A percentile compares a stretch with the other conserved stretches of the same genome.
Conservation (phyloP, 78 protist species). For the Dictyostelium brefeldianum region DNA sequence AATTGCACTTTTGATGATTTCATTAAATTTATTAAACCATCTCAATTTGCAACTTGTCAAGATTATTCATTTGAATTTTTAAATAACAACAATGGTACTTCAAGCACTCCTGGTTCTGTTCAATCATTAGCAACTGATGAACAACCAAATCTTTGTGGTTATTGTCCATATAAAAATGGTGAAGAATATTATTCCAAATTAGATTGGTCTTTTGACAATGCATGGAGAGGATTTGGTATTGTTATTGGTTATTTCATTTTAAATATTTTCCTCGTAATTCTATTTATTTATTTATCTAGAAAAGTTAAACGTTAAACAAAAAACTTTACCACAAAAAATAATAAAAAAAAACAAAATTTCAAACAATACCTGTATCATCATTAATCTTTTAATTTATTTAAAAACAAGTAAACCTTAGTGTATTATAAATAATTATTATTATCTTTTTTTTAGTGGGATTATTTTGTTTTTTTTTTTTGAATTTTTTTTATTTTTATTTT, state of each 20-base stretch:
- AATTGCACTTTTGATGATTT: constrained; percentile 6
- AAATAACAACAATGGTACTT: not conserved
- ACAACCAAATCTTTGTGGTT: constrained; percentile 13
- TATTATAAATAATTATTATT: too few species aligned
- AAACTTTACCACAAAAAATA: too few species aligned
- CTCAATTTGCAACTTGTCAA: constrained; percentile 12
- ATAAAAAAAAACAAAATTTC: too few species aligned
- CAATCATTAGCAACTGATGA: not conserved
- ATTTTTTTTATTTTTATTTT: too few species aligned
- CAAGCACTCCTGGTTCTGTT: not conserved
- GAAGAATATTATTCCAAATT: constrained; percentile 31
- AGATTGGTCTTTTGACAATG: constrained; percentile 35
- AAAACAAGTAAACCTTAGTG: too few species aligned
- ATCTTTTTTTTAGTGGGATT: too few species aligned
- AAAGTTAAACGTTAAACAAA: constrained; percentile 70
- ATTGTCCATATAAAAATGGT: constrained; percentile 55
- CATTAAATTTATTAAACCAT: constrained; percentile 12
- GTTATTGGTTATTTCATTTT: constrained; percentile 1
- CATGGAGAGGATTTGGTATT: constrained; percentile 72
- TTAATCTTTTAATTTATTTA: too few species aligned
- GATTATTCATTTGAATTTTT: constrained; percentile 25
- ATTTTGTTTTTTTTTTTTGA: too few species aligned
- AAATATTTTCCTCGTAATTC: constrained; percentile 18
- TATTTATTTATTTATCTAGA: constrained; percentile 57
- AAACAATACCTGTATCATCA: too few species aligned